These are phyloP conservation scores for Zangia roseola DNA, from an alignment of 768 basidiomycete genomes.

Conservation along the genomic window DNA sequence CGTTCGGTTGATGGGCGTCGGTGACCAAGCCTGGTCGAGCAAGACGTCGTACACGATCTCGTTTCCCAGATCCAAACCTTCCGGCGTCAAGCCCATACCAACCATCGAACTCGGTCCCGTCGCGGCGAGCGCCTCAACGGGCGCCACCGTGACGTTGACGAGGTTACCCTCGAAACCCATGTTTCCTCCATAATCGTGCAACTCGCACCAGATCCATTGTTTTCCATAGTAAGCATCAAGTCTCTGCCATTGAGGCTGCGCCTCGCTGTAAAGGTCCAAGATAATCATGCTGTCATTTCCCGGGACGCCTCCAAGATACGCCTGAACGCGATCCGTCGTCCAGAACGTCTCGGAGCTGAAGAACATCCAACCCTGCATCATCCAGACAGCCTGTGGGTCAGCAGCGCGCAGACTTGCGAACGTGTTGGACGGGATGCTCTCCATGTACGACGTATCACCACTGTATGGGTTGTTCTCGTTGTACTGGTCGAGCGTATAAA, in stretches of 20 bases:
- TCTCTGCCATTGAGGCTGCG: constrained; percentile 41
- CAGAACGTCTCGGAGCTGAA: constrained; percentile 36
- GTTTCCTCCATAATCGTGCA: constrained; percentile 40
- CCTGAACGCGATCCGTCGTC: constrained; percentile 39
- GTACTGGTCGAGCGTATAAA: constrained; percentile 46
- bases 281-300: constrained; percentile 40
- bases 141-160: constrained; percentile 32
- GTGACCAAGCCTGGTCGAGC: constrained; percentile 42
- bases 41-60: constrained; percentile 43
- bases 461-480: constrained; percentile 42
- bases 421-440: constrained; percentile 33
- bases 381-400: constrained; percentile 40
- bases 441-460: constrained; percentile 33
- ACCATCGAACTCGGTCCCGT: constrained; percentile 33
- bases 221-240: constrained; percentile 40
- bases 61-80: constrained; percentile 41
- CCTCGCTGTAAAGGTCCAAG: constrained; percentile 41
- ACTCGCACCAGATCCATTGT: constrained; percentile 42
- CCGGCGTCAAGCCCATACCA: constrained; percentile 39
- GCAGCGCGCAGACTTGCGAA: constrained; percentile 37
- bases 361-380: constrained; percentile 46
- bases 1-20: constrained; percentile 31
- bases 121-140: constrained; percentile 30
- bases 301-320: constrained; percentile 39
- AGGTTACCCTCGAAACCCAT: constrained; percentile 40